phyloP scores from a whole-genome alignment of 2,329 filamentous ascomycete species.

The Pestalotiopsis sp. region DNA sequence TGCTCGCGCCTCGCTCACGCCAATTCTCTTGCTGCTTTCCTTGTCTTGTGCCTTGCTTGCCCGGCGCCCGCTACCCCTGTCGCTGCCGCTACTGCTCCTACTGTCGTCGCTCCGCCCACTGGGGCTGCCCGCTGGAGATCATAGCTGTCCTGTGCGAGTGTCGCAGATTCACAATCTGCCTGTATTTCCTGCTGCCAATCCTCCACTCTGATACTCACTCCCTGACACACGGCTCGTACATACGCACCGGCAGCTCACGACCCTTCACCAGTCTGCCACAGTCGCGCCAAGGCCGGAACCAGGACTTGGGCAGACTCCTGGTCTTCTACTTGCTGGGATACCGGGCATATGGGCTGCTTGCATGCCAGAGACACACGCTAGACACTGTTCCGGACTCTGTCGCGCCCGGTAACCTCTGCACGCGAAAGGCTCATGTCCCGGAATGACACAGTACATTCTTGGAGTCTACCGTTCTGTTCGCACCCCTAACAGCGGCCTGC shows the following conservation, averaged over 20 bases:
- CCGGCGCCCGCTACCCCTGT: not conserved
- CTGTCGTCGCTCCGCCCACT: not conserved
- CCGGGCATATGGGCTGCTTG: conserved; percentile 11
- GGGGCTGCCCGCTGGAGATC: conserved; percentile 6
- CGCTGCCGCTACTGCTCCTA: not conserved
- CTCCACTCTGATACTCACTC: conserved; percentile 30
- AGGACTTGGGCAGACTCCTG: conserved; percentile 27
- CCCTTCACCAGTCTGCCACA: conserved; percentile 24
- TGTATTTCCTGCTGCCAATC: conserved; percentile 32
- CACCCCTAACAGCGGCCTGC: conserved; percentile 1
- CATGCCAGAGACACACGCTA: conserved; percentile 11
- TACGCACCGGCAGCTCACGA: conserved; percentile 30
- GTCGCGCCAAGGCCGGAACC: conserved; percentile 37
- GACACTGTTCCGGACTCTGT: conserved; percentile 10
- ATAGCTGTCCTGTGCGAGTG: conserved; percentile 24
- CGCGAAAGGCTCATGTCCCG: conserved; percentile 3
- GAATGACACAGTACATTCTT: conserved; percentile 17
- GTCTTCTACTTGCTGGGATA: conserved; percentile 15
- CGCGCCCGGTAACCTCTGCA: conserved; percentile 10
- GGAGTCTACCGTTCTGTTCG: not conserved
- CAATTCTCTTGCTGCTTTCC: not conserved
- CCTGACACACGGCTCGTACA: conserved; percentile 37
- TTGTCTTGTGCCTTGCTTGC: not conserved
- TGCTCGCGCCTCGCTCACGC: not conserved
- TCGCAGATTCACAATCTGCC: conserved; percentile 36